A percentile compares a stretch with the other conserved stretches of the same genome.
phyloP scores from a whole-genome alignment of 2,329 filamentous ascomycete species.

The Juglanconis juglandina region DNA sequence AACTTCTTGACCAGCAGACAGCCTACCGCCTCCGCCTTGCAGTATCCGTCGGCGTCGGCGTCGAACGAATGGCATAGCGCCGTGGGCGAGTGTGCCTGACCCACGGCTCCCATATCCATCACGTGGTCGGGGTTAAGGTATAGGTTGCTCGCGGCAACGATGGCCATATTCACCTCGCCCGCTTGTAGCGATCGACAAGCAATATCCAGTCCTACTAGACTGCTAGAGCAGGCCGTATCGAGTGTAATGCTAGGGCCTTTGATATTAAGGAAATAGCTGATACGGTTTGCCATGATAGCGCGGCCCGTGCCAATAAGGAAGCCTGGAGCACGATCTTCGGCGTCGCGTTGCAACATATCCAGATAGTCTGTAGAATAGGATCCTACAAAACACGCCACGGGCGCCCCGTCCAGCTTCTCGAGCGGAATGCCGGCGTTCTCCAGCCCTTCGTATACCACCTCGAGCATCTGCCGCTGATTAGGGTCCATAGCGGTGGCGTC shows the following conservation, averaged over 20 bases:
- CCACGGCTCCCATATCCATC: slow-evolving; percentile 10
- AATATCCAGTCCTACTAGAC: slow-evolving; percentile 42
- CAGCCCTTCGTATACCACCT: slow-evolving; percentile 21
- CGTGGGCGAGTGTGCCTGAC: slow-evolving; percentile 26
- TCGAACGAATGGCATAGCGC: slow-evolving; percentile 37
- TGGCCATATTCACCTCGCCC: slow-evolving; percentile 36
- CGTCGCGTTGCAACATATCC: slow-evolving; percentile 28
- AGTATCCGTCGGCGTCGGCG: slow-evolving; percentile 46
- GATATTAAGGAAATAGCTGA: slow-evolving; percentile 46
- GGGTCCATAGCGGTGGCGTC: slow-evolving; percentile 24
- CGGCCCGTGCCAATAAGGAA: slow-evolving; percentile 33
- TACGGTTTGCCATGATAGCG: slow-evolving; percentile 39
- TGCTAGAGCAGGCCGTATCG: slow-evolving; percentile 49
- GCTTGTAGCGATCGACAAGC: slow-evolving; percentile 38
- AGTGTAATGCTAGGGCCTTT: slow-evolving; percentile 44
- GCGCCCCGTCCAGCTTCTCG: background rate
- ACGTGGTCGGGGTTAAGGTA: slow-evolving; percentile 38
- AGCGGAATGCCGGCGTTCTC: slow-evolving; percentile 20
- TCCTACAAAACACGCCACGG: slow-evolving; percentile 14
- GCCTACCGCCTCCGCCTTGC: slow-evolving; percentile 45
- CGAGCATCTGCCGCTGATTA: slow-evolving; percentile 22
- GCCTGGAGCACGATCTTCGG: slow-evolving; percentile 23
- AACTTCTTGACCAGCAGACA: slow-evolving; percentile 45
- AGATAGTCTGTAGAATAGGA: slow-evolving; percentile 30
- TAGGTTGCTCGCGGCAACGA: slow-evolving; percentile 39